Percentiles rank a stretch among this genome's conserved stretches.
These are phyloP conservation scores for Dorcoceras hygrometricum DNA, from an alignment of 257 asterid species.

Conservation along the genomic window DNA sequence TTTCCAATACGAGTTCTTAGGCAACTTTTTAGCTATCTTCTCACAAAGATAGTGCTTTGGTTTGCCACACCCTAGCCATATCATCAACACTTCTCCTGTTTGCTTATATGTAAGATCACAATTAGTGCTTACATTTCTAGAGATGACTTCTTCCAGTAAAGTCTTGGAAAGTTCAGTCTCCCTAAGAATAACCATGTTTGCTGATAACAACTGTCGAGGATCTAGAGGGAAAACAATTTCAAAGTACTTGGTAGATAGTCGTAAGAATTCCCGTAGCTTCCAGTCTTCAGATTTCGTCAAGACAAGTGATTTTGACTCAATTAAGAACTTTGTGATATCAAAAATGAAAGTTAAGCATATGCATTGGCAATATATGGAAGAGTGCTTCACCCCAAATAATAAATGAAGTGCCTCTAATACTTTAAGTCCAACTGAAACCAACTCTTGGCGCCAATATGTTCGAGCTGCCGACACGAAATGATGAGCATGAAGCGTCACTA, in stretches of 20 bases:
- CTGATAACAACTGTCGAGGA: constrained; percentile 30
- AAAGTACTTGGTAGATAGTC: constrained; percentile 27
- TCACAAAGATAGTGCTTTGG: constrained; percentile 21
- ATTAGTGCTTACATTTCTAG: constrained; percentile 1
- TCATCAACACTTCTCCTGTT: constrained; percentile 43
- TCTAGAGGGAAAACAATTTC: constrained; percentile 44
- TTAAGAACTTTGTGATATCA: constrained; percentile 32
- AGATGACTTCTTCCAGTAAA: constrained; percentile 38
- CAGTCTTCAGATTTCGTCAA: constrained; percentile 7
- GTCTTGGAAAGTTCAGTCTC: constrained; percentile 32
- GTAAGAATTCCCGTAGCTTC: constrained; percentile 26
- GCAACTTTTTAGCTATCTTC: constrained; percentile 22
- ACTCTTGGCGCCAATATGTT: constrained; percentile 39
- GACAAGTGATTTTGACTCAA: constrained; percentile 20
- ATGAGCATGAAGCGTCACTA: constrained; percentile 32
- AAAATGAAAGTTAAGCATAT: constrained; percentile 34
- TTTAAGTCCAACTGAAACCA: constrained; percentile 36
- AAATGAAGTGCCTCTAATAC: constrained; percentile 41
- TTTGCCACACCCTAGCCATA: constrained; percentile 41
- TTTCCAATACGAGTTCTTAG: constrained; percentile 33
- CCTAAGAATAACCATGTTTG: constrained; percentile 38
- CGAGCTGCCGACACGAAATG: constrained; percentile 43
- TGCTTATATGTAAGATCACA: constrained; percentile 33
- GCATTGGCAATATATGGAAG: constrained; percentile 32
- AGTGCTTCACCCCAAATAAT: constrained; percentile 10